Percentiles rank a stretch among this genome's conserved stretches.
Conservation (phyloP, 1,284 basidiomycete species). For the Xerocomus cyaneibrunnescens region DNA sequence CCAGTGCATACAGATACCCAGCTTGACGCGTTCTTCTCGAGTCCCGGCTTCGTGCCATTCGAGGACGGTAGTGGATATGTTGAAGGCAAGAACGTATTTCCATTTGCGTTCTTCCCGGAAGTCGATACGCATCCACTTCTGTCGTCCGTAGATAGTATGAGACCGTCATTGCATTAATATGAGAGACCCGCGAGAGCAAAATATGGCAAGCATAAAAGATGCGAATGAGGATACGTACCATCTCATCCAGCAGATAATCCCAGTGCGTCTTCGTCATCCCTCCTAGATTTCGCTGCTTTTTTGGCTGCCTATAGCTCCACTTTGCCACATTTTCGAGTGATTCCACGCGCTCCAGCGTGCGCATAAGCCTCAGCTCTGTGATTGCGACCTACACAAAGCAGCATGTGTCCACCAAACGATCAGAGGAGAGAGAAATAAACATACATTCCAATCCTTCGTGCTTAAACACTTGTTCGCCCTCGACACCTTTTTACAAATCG, state of each 20-base stretch:
- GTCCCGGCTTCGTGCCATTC: slow-evolving; percentile 83
- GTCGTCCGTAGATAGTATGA: slow-evolving; percentile 9
- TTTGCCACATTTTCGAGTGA: slow-evolving; percentile 74
- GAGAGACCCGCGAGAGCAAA: neutral
- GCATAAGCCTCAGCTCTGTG: slow-evolving; percentile 71
- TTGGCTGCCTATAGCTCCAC: slow-evolving; percentile 96
- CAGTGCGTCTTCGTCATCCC: slow-evolving; percentile 85
- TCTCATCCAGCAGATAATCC: slow-evolving; percentile 96
- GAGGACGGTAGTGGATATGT: slow-evolving; percentile 80
- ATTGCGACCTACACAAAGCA: slow-evolving; percentile 60
- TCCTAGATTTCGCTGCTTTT: slow-evolving; percentile 85
- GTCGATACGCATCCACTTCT: slow-evolving; percentile 98
- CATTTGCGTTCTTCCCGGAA: slow-evolving; percentile 93
- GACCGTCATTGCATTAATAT: neutral
- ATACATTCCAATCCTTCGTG: slow-evolving; percentile 77
- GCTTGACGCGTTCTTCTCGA: slow-evolving; percentile 60
- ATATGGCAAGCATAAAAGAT: neutral
- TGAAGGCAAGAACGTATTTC: slow-evolving; percentile 87
- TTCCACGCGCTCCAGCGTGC: slow-evolving; percentile 87
- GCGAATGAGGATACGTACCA: slow-evolving; percentile 55
- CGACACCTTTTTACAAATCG: slow-evolving; percentile 64
- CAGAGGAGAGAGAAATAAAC: slow-evolving; percentile 27
- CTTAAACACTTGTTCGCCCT: slow-evolving; percentile 72
- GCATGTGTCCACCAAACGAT: neutral
- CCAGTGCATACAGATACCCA: slow-evolving; percentile 74